Evolutionary conservation across 768 basidiomycete genomes (phyloP), one percentile per base, ranked within the genome.

Genomic region (Auriscalpium vulgare): DNA sequence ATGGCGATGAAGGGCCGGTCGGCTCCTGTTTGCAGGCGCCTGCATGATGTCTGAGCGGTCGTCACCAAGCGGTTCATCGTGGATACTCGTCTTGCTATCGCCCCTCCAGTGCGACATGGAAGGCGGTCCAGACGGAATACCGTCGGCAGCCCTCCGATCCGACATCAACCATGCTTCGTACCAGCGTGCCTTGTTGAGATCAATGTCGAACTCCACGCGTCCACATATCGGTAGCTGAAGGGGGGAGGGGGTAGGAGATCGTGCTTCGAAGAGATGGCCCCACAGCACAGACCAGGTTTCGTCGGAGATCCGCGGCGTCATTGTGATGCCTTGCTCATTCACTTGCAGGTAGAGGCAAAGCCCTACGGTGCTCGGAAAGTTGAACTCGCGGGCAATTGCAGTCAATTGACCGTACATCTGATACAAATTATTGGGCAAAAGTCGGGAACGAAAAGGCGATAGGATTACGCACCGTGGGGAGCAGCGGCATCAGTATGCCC

Each of bases 131-230:
- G 74, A 71, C 37, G 74, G 67, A 29, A 73, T 66, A 38, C 71
- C 63, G 59, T 83, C 82, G 14, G 67, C 62, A 21, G 69, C 59
- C 40, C 77, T 64, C 52, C 71, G 60, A 17, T 72, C 69, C 54
- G 78, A 67, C n/a, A 78, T 73, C 19, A 83, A 57, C 88, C 89
- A 95, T 0, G 82, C 71, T 16, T 81, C 72, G 62, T 84, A 88
- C 92, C 92, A 95, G 34, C 81, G 78, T 16, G 92, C 92, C 58
- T 82, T 79, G 37, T 75, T 73, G 47, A 80, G 57, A 71, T 95
- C 92, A 47, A 95, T 79, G 69, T 95, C 92, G 67, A 95, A 93
- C 69, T 95, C 91, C 34, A 95, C 78, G 34, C 79, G 83, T 5
- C 89, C 93, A 46, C 81, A 76, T 55, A 95, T 84, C 0, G 88